Evolutionary conservation across 1,284 basidiomycete species (phyloP).

Genomic region (Cutaneotrichosporon sp.): DNA sequence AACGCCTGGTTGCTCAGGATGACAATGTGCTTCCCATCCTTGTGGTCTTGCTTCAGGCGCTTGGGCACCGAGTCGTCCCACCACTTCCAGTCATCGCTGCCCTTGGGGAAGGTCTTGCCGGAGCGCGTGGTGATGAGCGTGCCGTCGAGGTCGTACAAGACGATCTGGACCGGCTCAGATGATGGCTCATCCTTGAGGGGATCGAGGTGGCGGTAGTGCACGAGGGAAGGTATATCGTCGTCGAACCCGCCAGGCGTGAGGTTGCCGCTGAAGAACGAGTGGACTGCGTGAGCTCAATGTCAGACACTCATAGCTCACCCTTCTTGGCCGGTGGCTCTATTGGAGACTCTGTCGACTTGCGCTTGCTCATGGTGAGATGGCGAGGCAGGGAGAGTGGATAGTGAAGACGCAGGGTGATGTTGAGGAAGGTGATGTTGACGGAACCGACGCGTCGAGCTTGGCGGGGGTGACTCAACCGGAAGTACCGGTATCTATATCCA

Average conservation of each 20-base stretch:
- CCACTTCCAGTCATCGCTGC: conserved; percentile 68
- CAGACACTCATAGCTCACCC: conserved; percentile 11
- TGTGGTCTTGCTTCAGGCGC: conserved; percentile 64
- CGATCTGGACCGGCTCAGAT: conserved; percentile 59
- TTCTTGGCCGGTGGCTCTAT: conserved; percentile 18
- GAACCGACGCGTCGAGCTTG: not conserved
- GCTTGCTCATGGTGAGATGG: conserved; percentile 4
- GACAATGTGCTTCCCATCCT: conserved; percentile 72
- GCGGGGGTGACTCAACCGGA: not conserved
- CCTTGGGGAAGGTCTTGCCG: conserved; percentile 57
- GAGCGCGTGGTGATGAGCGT: conserved; percentile 71
- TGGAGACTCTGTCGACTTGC: conserved; percentile 6
- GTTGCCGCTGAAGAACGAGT: conserved; percentile 22
- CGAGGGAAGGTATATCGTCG: conserved; percentile 34
- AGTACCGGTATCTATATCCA: not conserved
- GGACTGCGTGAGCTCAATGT: conserved; percentile 8
- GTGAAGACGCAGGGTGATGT: no score
- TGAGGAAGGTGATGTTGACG: not conserved
- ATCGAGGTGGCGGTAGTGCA: conserved; percentile 48
- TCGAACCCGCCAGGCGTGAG: conserved; percentile 15
- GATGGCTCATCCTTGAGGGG: conserved; percentile 33
- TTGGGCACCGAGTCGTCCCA: conserved; percentile 69
- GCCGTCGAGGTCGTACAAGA: conserved; percentile 84
- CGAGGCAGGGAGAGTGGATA: not conserved
- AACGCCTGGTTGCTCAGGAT: conserved; percentile 77